Evolutionary conservation across 2,329 filamentous ascomycete genomes (phyloP).

Genomic region (Aspergillus arachidicola): DNA sequence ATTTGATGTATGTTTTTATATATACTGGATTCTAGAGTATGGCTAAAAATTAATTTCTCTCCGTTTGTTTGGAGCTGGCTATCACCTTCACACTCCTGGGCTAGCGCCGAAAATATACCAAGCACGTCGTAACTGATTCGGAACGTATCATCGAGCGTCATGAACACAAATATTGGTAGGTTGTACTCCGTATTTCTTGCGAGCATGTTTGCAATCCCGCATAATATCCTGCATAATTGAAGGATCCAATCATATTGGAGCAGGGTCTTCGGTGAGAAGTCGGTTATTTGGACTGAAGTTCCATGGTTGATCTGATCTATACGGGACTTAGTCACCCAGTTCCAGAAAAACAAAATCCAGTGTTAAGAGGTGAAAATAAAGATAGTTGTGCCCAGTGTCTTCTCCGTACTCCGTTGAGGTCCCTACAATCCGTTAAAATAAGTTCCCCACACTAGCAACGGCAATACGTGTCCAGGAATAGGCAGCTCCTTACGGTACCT

Average conservation of each 20-base stretch:
- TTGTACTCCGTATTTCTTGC: neutral
- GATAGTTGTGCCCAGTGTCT: neutral
- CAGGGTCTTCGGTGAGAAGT: no score
- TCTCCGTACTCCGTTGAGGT: neutral
- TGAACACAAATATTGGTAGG: neutral
- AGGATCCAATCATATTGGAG: no score
- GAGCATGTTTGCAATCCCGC: neutral
- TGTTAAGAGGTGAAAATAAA: neutral
- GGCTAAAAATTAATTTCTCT: neutral
- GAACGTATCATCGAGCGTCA: neutral
- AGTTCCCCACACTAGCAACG: constrained; percentile 1
- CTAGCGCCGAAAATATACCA: neutral
- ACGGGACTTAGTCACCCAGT: neutral
- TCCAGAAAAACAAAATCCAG: neutral
- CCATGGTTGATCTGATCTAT: neutral
- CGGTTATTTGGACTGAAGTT: neutral
- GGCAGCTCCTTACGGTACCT: neutral
- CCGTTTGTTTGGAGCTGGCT: neutral
- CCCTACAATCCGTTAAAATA: neutral
- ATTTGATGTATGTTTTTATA: neutral
- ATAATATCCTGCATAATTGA: neutral
- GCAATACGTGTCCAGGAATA: constrained; percentile 1
- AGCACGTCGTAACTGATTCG: neutral
- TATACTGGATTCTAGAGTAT: neutral
- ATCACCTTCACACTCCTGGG: neutral